Evolutionary conservation across 1,284 basidiomycete genomes (phyloP).

Genomic region (Neonothopanus nambi): DNA sequence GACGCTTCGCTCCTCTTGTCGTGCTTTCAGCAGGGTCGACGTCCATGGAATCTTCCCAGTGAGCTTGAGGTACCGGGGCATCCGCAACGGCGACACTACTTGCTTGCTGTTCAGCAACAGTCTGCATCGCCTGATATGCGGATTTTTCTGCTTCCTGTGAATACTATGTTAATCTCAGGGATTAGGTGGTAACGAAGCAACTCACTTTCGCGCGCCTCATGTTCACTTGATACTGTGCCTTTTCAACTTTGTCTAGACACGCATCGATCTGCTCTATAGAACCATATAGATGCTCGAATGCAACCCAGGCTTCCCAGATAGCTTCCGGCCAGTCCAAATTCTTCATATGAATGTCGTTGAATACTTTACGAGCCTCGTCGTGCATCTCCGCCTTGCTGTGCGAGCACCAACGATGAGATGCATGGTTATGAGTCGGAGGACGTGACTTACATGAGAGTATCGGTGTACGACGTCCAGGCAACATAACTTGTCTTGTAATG

Average conservation of each 20-base stretch:
- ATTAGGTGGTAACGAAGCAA: neutral
- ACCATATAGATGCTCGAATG: conserved; percentile 87
- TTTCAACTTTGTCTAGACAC: conserved; percentile 68
- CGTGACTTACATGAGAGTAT: conserved; percentile 59
- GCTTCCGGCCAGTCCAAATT: conserved; percentile 91
- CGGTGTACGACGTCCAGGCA: conserved; percentile 69
- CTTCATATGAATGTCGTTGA: conserved; percentile 63
- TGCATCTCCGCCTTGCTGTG: conserved; percentile 53
- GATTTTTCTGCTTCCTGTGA: conserved; percentile 61
- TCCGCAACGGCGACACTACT: conserved; percentile 34
- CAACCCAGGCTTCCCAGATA: conserved; percentile 84
- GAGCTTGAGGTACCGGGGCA: conserved; percentile 26
- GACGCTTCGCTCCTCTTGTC: conserved; percentile 55
- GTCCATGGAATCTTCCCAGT: conserved; percentile 47
- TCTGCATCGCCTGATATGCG: conserved; percentile 51
- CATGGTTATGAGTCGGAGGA: neutral
- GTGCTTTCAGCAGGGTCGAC: conserved; percentile 39
- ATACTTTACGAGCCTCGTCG: conserved; percentile 64
- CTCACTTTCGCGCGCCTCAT: conserved; percentile 67
- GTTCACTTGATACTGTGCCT: conserved; percentile 63
- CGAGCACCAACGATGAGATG: neutral
- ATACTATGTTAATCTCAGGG: conserved; percentile 1
- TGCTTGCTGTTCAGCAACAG: conserved; percentile 47
- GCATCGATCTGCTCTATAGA: conserved; percentile 67
- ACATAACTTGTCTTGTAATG: conserved; percentile 71